Conservation (phyloP, 148 eudicot species). For the Limonium bicolor region DNA sequence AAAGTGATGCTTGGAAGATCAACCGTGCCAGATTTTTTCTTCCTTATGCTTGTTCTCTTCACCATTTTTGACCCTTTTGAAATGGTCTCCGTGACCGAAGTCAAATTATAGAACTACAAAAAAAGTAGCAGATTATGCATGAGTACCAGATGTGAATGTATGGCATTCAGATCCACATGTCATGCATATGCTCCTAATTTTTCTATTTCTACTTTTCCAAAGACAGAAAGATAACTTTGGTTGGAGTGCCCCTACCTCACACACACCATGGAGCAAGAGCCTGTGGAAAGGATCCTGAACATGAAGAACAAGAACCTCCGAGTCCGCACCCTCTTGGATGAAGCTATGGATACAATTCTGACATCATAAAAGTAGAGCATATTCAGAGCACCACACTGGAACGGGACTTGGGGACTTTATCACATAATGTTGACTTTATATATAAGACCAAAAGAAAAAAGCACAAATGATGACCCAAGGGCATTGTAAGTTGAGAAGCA, state of each 20-base stretch:
- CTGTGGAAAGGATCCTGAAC: conserved; percentile 88
- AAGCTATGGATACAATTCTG: conserved; percentile 59
- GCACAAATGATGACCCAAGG: no score
- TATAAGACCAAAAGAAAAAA: no score
- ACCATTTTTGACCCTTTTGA: conserved; percentile 20
- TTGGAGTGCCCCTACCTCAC: conserved; percentile 43
- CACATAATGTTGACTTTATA: no score
- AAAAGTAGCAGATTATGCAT: neutral
- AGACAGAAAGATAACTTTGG: neutral
- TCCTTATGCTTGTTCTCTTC: conserved; percentile 64
- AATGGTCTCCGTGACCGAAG: conserved; percentile 36
- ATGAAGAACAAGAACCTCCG: conserved; percentile 40
- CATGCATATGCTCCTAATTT: neutral
- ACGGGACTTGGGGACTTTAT: no score
- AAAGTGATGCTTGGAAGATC: conserved; percentile 59
- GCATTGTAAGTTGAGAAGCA: no score
- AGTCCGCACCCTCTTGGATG: conserved; percentile 30
- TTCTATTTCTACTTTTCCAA: neutral
- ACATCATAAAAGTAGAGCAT: neutral
- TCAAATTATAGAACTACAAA: conserved; percentile 66
- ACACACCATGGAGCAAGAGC: conserved; percentile 85
- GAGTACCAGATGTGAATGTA: neutral
- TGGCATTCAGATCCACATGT: neutral
- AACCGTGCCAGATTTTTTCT: conserved; percentile 30
- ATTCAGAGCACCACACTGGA: no score